phyloP scores from a whole-genome alignment of 148 eudicot genomes.

The Euryodendron excelsum region DNA sequence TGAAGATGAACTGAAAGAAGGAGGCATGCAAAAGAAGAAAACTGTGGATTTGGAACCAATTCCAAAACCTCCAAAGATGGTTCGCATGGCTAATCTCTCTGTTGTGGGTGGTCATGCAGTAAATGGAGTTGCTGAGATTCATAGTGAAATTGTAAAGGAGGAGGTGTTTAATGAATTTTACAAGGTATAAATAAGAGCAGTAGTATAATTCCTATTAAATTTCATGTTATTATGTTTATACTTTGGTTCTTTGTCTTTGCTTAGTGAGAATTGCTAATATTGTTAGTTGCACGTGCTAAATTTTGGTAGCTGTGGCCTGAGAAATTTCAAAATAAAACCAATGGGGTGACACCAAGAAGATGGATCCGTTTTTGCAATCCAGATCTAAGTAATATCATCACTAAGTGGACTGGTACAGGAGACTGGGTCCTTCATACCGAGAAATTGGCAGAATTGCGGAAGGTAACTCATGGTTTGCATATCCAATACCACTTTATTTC shows the following conservation, averaged over 20 bases:
- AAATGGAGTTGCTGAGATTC: slow-evolving; percentile 97
- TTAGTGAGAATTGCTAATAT: neutral
- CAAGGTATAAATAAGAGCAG: slow-evolving; percentile 40
- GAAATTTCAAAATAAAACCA: slow-evolving; percentile 96
- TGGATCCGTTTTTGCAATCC: slow-evolving; percentile 96
- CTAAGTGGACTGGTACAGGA: slow-evolving; percentile 85
- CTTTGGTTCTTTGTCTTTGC: neutral
- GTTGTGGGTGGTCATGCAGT: slow-evolving; percentile 96
- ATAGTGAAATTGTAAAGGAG: slow-evolving; percentile 85
- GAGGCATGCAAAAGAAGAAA: slow-evolving; percentile 21
- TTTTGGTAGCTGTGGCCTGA: slow-evolving; percentile 81
- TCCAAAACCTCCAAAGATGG: slow-evolving; percentile 66
- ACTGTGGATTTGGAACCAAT: slow-evolving; percentile 42
- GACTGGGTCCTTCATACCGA: slow-evolving; percentile 87
- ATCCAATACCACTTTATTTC: neutral
- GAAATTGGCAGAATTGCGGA: slow-evolving; percentile 67
- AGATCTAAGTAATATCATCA: slow-evolving; percentile 64
- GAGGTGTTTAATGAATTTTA: slow-evolving; percentile 92
- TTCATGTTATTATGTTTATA: neutral
- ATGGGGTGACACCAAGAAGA: slow-evolving; percentile 96
- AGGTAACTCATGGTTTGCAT: slow-evolving; percentile 37
- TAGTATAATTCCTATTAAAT: neutral
- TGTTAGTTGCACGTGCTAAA: neutral
- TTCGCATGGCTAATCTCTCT: slow-evolving; percentile 96
- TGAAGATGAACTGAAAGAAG: slow-evolving; percentile 33